A percentile compares a stretch with the other conserved stretches of the same genome.
Conservation (phyloP, 768 basidiomycete genomes). For the Boletellus ananas region DNA sequence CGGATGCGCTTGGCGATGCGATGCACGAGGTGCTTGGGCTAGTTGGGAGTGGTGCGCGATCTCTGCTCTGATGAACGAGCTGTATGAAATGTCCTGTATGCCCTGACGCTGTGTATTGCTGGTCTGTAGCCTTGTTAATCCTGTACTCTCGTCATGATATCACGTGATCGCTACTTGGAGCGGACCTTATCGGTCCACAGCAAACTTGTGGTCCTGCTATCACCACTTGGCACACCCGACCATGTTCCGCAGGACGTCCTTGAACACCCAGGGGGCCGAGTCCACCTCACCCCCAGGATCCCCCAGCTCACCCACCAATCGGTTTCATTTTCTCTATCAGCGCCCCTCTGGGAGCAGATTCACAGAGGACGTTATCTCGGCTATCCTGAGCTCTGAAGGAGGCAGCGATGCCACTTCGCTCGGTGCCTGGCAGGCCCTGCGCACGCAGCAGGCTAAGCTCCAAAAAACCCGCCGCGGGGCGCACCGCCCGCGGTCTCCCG, state of each 20-base stretch:
- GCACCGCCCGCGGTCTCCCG: not conserved
- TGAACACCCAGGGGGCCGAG: conserved; percentile 1
- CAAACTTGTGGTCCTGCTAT: not conserved
- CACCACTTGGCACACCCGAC: not conserved
- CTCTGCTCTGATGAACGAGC: conserved; percentile 11
- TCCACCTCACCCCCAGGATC: conserved; percentile 13
- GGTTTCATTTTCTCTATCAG: conserved; percentile 6
- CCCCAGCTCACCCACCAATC: conserved; percentile 14
- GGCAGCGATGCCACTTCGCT: conserved; percentile 19
- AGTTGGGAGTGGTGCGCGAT: conserved; percentile 6
- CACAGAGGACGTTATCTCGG: conserved; percentile 23
- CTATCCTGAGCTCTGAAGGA: conserved; percentile 23
- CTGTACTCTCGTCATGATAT: too few relatives aligned
- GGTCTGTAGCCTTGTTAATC: not conserved
- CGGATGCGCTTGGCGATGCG: conserved; percentile 24
- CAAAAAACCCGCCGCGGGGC: conserved; percentile 16
- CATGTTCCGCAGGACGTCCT: conserved; percentile 19
- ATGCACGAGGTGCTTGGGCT: conserved; percentile 23
- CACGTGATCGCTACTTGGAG: too few relatives aligned
- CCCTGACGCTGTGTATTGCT: not conserved
- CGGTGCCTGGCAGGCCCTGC: conserved; percentile 3
- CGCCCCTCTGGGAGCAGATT: conserved; percentile 28
- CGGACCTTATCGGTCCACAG: too few relatives aligned
- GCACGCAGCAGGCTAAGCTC: conserved; percentile 9
- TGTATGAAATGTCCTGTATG: not conserved